These are phyloP conservation scores for Zhuliangozyma blackwelliae DNA, from an alignment of 1,139 yeast species.

Conservation along the genomic window DNA sequence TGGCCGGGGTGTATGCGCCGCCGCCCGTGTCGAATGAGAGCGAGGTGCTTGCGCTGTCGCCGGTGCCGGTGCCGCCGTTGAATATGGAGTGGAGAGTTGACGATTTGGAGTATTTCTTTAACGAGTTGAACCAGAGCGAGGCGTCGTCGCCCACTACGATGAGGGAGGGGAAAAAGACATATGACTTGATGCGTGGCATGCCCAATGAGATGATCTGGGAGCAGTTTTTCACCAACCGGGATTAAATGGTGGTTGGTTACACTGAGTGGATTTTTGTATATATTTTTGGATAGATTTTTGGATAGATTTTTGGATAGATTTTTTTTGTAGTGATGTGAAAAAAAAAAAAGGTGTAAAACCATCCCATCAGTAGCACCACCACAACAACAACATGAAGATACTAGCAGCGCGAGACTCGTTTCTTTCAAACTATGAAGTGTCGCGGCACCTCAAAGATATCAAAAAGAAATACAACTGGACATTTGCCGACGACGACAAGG, in stretches of 20 bases:
- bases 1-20: not conserved
- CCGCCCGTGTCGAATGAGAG: not conserved
- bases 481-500: conserved; percentile 36
- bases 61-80: too few relatives aligned
- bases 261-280: too few relatives aligned
- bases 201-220: conserved; percentile 77
- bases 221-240: conserved; percentile 51
- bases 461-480: conserved; percentile 47
- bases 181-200: conserved; percentile 60
- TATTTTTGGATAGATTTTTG: too few relatives aligned
- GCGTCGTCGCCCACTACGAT: conserved; percentile 6
- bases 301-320: too few relatives aligned
- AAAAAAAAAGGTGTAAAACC: too few relatives aligned
- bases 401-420: conserved; percentile 54
- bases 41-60: too few relatives aligned
- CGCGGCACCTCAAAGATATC: conserved; percentile 51
- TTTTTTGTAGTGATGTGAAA: too few relatives aligned
- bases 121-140: conserved; percentile 26
- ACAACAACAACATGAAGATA: conserved; percentile 28
- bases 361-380: not conserved
- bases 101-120: conserved; percentile 43
- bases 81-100: conserved; percentile 9
- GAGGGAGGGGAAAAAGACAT: conserved; percentile 51
- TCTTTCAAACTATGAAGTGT: conserved; percentile 70
- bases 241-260: not conserved